These are phyloP conservation scores for Dendrobium catenatum DNA, from an alignment of 106 monocot genomes.

Conservation along the genomic window DNA sequence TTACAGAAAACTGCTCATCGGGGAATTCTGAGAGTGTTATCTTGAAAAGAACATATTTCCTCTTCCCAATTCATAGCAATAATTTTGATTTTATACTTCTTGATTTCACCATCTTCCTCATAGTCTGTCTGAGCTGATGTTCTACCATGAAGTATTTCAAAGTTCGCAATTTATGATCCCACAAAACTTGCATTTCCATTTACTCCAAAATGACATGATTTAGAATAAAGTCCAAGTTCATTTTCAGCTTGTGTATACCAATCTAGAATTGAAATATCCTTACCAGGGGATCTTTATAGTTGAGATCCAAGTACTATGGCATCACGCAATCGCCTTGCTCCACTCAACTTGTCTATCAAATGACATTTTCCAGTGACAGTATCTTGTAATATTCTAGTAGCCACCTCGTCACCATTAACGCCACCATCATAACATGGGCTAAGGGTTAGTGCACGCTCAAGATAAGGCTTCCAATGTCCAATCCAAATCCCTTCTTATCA, in stretches of 20 bases:
- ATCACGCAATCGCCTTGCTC: constrained; percentile 78
- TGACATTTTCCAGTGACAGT: no score
- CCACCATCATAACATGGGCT: no score
- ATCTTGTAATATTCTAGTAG: no score
- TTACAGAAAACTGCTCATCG: neutral
- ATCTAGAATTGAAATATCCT: constrained; percentile 62
- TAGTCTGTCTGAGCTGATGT: neutral
- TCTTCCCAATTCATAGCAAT: constrained; percentile 11
- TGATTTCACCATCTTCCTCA: neutral
- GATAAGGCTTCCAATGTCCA: no score
- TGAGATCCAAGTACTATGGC: constrained; percentile 84
- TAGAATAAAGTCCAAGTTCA: constrained; percentile 44
- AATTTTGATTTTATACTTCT: neutral
- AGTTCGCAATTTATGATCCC: constrained; percentile 52
- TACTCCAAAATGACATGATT: constrained; percentile 13
- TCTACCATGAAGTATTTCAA: constrained; percentile 72
- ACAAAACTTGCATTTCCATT: constrained; percentile 21
- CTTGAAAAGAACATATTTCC: neutral
- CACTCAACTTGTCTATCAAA: constrained; percentile 33
- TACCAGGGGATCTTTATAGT: constrained; percentile 73
- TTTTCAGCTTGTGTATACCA: constrained; percentile 79
- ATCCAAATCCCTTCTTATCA: no score
- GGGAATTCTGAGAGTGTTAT: neutral
- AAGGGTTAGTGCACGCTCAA: no score
- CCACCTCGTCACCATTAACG: no score